phyloP scores from a whole-genome alignment of 148 eudicot genomes.

The Cornus florida region DNA sequence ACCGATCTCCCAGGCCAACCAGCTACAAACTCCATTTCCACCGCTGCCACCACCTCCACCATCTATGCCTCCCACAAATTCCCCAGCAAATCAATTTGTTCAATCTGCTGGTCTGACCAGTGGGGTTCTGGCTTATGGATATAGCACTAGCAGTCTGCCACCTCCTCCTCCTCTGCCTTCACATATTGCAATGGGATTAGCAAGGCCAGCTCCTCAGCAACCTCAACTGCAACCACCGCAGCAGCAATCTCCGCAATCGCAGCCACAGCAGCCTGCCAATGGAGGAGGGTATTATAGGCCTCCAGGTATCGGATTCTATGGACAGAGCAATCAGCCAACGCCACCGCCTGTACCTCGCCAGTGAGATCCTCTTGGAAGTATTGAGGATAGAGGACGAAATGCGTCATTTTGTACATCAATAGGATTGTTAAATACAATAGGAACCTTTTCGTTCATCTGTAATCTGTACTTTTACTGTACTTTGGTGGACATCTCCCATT shows the following conservation, averaged over 20 bases:
- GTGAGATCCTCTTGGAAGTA: conserved; percentile 25
- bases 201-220: conserved; percentile 30
- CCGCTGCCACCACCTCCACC: conserved; percentile 47
- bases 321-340: conserved; percentile 67
- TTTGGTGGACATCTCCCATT: background rate
- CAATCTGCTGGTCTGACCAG: conserved; percentile 60
- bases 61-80: conserved; percentile 32
- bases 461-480: background rate
- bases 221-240: conserved; percentile 37
- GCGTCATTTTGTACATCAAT: conserved; percentile 20
- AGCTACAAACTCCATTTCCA: conserved; percentile 34
- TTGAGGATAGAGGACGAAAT: background rate
- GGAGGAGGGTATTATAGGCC: conserved; percentile 77
- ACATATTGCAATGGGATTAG: conserved; percentile 50
- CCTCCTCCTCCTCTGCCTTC: conserved; percentile 67
- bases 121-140: conserved; percentile 63
- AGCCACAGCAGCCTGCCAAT: conserved; percentile 36
- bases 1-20: background rate
- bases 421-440: conserved; percentile 8
- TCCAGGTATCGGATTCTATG: conserved; percentile 71
- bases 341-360: conserved; percentile 76
- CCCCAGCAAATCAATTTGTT: conserved; percentile 51
- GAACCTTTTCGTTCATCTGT: background rate
- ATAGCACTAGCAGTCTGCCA: conserved; percentile 42
- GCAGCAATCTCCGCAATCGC: conserved; percentile 34